Conservation (phyloP, 176 grass and related monocot species). For the Elaeis guineensis region DNA sequence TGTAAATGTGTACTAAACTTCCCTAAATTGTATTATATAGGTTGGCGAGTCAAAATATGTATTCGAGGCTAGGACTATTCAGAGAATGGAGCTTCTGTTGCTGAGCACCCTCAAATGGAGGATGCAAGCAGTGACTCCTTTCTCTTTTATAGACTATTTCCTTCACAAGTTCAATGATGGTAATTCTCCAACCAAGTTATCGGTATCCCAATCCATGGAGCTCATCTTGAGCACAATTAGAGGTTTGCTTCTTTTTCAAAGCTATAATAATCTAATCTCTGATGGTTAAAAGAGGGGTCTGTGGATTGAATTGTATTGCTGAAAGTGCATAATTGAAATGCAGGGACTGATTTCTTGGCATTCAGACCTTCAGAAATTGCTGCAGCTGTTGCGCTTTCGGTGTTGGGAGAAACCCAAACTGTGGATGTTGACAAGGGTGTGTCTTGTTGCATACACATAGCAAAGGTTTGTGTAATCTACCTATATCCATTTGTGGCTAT, state of each 20-base stretch:
- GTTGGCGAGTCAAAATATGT: conserved; percentile 46
- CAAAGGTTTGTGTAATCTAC: conserved; percentile 28
- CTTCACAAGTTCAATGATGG: conserved; percentile 44
- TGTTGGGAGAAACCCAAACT: conserved; percentile 24
- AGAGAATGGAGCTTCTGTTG: conserved; percentile 88
- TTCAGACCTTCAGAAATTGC: conserved; percentile 75
- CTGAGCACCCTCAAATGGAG: conserved; percentile 76
- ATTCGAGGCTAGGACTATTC: conserved; percentile 68
- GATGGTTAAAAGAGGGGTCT: neutral
- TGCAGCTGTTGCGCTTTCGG: conserved; percentile 29
- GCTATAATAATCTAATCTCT: neutral
- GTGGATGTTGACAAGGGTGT: conserved; percentile 33
- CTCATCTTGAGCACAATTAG: conserved; percentile 42
- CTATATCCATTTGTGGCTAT: too few species aligned
- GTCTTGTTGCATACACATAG: conserved; percentile 38
- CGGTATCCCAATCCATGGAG: conserved; percentile 28
- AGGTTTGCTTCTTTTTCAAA: conserved; percentile 36
- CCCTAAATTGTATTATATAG: conserved; percentile 16
- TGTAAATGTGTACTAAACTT: too few species aligned
- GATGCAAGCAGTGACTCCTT: conserved; percentile 82
- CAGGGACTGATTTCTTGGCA: conserved; percentile 49
- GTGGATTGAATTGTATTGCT: conserved; percentile 5
- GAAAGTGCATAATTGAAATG: neutral
- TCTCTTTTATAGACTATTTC: conserved; percentile 81
- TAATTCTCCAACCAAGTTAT: conserved; percentile 18